Percentiles rank a stretch among this genome's conserved stretches.
These are phyloP conservation scores for Coriolopsis trogii DNA, from an alignment of 1,284 basidiomycete species.

Conservation along the genomic window DNA sequence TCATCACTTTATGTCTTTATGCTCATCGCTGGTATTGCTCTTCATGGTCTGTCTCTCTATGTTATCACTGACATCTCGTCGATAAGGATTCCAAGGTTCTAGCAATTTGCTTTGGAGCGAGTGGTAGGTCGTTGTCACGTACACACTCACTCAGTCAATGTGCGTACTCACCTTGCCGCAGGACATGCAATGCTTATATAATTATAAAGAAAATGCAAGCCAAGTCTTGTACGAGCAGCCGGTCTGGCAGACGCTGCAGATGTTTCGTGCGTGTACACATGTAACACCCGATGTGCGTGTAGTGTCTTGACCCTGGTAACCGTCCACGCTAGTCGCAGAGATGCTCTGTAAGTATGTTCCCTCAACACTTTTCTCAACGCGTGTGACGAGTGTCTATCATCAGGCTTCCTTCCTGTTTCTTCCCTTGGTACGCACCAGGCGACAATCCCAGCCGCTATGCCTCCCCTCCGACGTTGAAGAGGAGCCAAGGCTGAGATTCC, in stretches of 20 bases:
- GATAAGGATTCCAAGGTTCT: slow-evolving; percentile 57
- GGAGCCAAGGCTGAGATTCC: slow-evolving; percentile 33
- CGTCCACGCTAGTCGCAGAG: slow-evolving; percentile 73
- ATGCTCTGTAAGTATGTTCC: slow-evolving; percentile 76
- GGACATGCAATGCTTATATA: slow-evolving; percentile 96
- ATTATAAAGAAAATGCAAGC: slow-evolving; percentile 64
- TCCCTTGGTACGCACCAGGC: slow-evolving; percentile 58
- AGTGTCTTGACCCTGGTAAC: slow-evolving; percentile 34
- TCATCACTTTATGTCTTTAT: slow-evolving; percentile 46
- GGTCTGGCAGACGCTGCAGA: slow-evolving; percentile 92
- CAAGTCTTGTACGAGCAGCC: slow-evolving; percentile 88
- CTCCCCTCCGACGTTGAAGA: slow-evolving; percentile 54
- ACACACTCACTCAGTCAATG: slow-evolving; percentile 18
- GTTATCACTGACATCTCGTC: not conserved
- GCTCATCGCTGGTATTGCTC: slow-evolving; percentile 79
- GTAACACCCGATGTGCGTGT: slow-evolving; percentile 17
- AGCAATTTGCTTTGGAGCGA: slow-evolving; percentile 82
- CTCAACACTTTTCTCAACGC: slow-evolving; percentile 22
- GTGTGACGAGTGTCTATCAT: slow-evolving; percentile 33
- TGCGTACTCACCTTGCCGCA: slow-evolving; percentile 36
- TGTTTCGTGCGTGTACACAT: slow-evolving; percentile 72
- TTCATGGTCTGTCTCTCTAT: slow-evolving; percentile 53
- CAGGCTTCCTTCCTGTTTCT: slow-evolving; percentile 85
- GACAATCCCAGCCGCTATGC: slow-evolving; percentile 51
- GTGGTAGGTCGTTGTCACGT: slow-evolving; percentile 61